Conservation (phyloP, 805 yeast genomes). For the fission yeast (Schizosaccharomyces pombe) region DNA sequence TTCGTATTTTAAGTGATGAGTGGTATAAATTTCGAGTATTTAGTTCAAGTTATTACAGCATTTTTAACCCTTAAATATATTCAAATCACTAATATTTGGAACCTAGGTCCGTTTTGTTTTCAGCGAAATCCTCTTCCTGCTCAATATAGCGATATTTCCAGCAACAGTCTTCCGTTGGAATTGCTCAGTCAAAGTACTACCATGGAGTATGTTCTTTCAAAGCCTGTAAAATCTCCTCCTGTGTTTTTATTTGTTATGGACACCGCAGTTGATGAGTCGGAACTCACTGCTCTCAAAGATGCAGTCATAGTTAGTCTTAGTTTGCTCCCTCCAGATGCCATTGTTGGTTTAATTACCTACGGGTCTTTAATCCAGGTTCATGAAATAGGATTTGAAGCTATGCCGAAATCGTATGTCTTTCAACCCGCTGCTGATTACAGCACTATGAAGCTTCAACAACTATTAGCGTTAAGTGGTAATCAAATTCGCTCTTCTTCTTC, state of each 20-base stretch:
- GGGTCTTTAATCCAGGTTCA: constrained; percentile 83
- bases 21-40: too few species aligned
- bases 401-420: constrained; percentile 57
- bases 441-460: constrained; percentile 29
- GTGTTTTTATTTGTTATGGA: constrained; percentile 69
- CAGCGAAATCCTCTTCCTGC: constrained; percentile 59
- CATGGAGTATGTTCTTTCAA: constrained; percentile 60
- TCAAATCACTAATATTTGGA: background rate
- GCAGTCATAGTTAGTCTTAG: constrained; percentile 51
- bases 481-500: background rate
- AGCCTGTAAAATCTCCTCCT: constrained; percentile 69
- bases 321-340: constrained; percentile 69
- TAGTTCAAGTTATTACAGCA: too few species aligned
- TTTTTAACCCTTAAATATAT: too few species aligned
- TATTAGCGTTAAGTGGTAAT: constrained; percentile 27
- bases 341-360: constrained; percentile 65
- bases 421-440: constrained; percentile 71
- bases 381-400: constrained; percentile 47
- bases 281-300: constrained; percentile 60
- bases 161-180: constrained; percentile 62
- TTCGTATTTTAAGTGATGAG: too few species aligned
- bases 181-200: constrained; percentile 45
- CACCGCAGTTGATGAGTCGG: constrained; percentile 71
- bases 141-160: constrained; percentile 53
- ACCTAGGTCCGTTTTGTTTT: constrained; percentile 36